These are phyloP conservation scores for Kurtzmaniella natalensis DNA, from an alignment of 1,139 yeast genomes.

Conservation along the genomic window DNA sequence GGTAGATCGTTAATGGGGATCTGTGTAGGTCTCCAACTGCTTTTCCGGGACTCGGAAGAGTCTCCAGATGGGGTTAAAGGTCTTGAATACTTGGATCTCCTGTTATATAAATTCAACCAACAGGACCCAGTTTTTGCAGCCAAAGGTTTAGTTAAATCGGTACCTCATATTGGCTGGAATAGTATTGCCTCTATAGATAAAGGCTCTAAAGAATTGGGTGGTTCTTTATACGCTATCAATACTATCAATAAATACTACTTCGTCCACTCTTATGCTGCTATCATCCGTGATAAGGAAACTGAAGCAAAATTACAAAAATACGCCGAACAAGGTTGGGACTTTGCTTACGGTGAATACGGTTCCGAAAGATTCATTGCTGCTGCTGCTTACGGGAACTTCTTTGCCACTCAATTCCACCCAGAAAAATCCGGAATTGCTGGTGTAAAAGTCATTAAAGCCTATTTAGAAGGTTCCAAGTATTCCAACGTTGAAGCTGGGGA, in stretches of 20 bases:
- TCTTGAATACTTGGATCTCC: conserved; percentile 44
- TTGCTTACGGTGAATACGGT: conserved; percentile 73
- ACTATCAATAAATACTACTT: conserved; percentile 75
- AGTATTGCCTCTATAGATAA: conserved; percentile 20
- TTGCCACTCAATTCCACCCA: conserved; percentile 97
- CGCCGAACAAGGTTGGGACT: conserved; percentile 64
- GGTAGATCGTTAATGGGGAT: conserved; percentile 93
- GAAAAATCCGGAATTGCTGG: conserved; percentile 95
- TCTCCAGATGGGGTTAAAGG: conserved; percentile 54
- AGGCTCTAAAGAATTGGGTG: conserved; percentile 9
- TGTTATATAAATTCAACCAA: conserved; percentile 55
- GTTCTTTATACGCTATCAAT: conserved; percentile 54
- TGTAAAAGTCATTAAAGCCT: conserved; percentile 64
- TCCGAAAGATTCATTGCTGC: conserved; percentile 84
- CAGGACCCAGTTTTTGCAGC: conserved; percentile 28
- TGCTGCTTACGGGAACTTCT: conserved; percentile 64
- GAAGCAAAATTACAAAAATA: conserved; percentile 24
- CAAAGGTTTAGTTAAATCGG: conserved; percentile 51
- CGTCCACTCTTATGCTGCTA: conserved; percentile 90
- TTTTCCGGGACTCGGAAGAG: conserved; percentile 74
- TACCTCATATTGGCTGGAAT: conserved; percentile 98
- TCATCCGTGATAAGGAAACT: conserved; percentile 34
- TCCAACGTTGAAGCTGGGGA: conserved; percentile 18
- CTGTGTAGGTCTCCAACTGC: conserved; percentile 90
- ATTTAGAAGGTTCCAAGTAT: conserved; percentile 50